Evolutionary conservation across 2,329 filamentous ascomycete genomes (phyloP).

Genomic region (Xylaria sp.): DNA sequence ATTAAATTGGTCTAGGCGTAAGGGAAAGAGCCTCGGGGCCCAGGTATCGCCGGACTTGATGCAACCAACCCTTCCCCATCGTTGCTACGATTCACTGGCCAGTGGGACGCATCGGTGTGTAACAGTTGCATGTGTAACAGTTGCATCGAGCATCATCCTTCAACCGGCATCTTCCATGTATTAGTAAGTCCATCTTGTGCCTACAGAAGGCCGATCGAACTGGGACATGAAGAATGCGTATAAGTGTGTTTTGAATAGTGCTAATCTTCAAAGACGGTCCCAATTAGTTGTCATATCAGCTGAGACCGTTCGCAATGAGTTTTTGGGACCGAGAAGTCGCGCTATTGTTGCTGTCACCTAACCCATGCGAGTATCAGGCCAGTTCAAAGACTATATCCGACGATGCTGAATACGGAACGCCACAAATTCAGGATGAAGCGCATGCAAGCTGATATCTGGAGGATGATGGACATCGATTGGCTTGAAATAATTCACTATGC

Average conservation of each 20-base stretch:
- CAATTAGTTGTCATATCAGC: neutral
- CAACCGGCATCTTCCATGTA: neutral
- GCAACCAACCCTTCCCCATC: neutral
- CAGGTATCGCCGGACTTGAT: neutral
- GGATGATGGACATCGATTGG: neutral
- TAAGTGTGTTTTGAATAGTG: neutral
- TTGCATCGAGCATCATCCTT: neutral
- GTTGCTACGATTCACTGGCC: neutral
- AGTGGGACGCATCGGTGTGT: neutral
- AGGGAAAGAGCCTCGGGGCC: neutral
- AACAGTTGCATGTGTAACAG: conserved; percentile 9
- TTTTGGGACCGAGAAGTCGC: neutral
- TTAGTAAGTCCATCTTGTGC: neutral
- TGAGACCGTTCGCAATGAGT: neutral
- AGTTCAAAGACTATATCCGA: neutral
- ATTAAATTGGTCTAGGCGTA: neutral
- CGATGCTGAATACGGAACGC: conserved; percentile 1
- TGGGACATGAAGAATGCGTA: neutral
- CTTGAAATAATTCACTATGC: conserved; percentile 3
- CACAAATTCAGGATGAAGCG: neutral
- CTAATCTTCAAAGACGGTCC: neutral
- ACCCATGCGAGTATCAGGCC: conserved; percentile 11
- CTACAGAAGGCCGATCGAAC: neutral
- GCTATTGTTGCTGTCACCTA: conserved; percentile 1
- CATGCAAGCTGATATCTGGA: neutral